Percentiles rank a stretch among this genome's conserved stretches.
Evolutionary conservation across 306 rosid genomes (phyloP).

Genomic region (Aeschynomene evenia): DNA sequence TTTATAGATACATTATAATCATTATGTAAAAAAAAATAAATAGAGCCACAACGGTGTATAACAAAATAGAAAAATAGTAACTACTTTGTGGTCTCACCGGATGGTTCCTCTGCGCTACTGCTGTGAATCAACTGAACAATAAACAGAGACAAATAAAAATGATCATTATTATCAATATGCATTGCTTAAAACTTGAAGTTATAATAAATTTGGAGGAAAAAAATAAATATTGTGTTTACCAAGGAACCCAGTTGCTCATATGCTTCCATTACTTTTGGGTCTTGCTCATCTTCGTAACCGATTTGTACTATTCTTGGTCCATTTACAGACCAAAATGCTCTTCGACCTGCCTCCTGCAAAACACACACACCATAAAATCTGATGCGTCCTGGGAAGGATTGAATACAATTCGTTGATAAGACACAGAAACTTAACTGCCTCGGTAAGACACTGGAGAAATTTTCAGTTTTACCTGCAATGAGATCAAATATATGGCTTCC

Average conservation of each 20-base stretch:
- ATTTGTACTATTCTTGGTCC: conserved; percentile 90
- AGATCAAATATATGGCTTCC: conserved; percentile 88
- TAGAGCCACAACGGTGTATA: too few species aligned
- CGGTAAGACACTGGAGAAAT: background rate
- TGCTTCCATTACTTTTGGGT: conserved; percentile 88
- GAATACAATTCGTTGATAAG: background rate
- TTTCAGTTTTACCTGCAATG: conserved; percentile 59
- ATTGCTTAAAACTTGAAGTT: conserved; percentile 10
- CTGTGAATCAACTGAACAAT: conserved; percentile 66
- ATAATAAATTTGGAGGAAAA: background rate
- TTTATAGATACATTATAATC: too few species aligned
- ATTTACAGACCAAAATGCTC: conserved; percentile 91
- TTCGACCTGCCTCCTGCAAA: conserved; percentile 83
- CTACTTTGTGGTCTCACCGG: conserved; percentile 42
- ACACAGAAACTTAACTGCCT: background rate
- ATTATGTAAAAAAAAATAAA: too few species aligned
- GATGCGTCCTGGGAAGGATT: background rate
- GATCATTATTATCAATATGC: background rate
- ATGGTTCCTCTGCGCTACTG: conserved; percentile 51
- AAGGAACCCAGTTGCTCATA: conserved; percentile 88
- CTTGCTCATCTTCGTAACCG: conserved; percentile 88
- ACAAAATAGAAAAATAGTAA: too few species aligned
- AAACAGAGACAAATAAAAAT: conserved; percentile 23
- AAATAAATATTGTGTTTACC: conserved; percentile 45
- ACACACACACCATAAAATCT: background rate